Evolutionary conservation across 495 filamentous ascomycete species (phyloP).

Genomic region (Daldinia decipiens): DNA sequence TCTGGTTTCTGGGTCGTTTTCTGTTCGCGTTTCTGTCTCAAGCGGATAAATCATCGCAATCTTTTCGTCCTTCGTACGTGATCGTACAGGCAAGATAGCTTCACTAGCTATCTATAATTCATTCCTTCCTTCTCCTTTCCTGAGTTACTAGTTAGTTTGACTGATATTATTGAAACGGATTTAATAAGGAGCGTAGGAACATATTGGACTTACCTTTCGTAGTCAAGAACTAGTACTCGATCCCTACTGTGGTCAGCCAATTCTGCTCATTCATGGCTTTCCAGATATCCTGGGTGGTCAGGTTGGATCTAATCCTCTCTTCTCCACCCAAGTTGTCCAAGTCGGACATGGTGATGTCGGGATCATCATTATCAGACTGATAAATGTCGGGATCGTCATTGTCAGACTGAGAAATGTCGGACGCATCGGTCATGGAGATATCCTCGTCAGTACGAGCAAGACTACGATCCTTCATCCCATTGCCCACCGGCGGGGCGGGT

Average conservation of each 20-base stretch:
- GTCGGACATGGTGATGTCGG: background rate
- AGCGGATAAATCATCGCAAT: background rate
- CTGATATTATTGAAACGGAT: background rate
- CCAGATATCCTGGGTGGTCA: conserved; percentile 23
- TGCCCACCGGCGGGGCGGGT: background rate
- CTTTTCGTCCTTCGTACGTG: background rate
- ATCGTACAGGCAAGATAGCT: background rate
- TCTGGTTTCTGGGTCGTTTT: background rate
- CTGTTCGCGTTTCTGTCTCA: background rate
- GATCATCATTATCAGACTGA: too few relatives aligned
- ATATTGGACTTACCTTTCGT: conserved; percentile 11
- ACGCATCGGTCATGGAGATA: background rate
- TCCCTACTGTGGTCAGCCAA: conserved; percentile 33
- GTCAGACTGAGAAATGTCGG: too few relatives aligned
- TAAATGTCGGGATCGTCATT: too few relatives aligned
- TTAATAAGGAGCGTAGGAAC: background rate
- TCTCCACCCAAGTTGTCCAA: background rate
- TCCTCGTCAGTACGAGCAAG: background rate
- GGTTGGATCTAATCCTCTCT: conserved; percentile 20
- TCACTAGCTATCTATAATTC: background rate
- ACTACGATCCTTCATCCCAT: background rate
- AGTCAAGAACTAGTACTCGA: conserved; percentile 25
- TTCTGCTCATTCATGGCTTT: conserved; percentile 34
- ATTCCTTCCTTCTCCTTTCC: background rate
- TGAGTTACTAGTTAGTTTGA: background rate